phyloP scores from a whole-genome alignment of 371 early-diverging fungal species.

The Mucor irregularis region DNA sequence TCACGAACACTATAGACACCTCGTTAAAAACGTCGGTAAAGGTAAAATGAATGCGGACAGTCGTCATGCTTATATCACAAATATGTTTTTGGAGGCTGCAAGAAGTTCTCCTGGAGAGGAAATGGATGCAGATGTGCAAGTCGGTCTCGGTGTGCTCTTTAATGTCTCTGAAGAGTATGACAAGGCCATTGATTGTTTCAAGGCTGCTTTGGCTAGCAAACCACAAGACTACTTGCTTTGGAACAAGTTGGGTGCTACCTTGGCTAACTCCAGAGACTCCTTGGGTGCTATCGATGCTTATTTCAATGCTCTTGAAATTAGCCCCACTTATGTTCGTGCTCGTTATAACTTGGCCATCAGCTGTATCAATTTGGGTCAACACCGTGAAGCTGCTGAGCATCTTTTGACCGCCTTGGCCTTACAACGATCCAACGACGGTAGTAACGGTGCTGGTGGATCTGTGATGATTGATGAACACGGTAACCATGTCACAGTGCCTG shows the following conservation, averaged over 20 bases:
- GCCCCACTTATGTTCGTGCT: constrained; percentile 91
- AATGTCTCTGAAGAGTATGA: constrained; percentile 82
- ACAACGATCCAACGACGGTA: constrained; percentile 60
- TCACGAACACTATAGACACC: constrained; percentile 60
- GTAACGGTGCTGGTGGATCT: constrained; percentile 66
- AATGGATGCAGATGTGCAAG: constrained; percentile 85
- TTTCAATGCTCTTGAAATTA: constrained; percentile 83
- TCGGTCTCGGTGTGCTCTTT: constrained; percentile 89
- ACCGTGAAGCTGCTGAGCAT: constrained; percentile 90
- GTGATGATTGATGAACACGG: constrained; percentile 53
- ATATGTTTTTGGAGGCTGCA: constrained; percentile 76
- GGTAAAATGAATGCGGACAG: constrained; percentile 14
- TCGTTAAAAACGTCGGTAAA: neutral
- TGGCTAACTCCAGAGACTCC: constrained; percentile 81
- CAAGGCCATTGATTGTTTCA: constrained; percentile 95
- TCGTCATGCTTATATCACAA: constrained; percentile 66
- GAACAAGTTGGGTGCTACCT: constrained; percentile 94
- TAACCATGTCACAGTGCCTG: constrained; percentile 23
- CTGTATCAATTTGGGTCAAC: constrained; percentile 83
- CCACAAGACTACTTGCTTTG: constrained; percentile 91
- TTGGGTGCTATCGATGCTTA: constrained; percentile 88
- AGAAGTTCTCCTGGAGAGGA: constrained; percentile 63
- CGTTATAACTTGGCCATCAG: constrained; percentile 92
- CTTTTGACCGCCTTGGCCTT: constrained; percentile 78
- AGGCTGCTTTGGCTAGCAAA: constrained; percentile 75